phyloP scores from a whole-genome alignment of 2,329 filamentous ascomycete species.

The Lachnellula subtilissima region DNA sequence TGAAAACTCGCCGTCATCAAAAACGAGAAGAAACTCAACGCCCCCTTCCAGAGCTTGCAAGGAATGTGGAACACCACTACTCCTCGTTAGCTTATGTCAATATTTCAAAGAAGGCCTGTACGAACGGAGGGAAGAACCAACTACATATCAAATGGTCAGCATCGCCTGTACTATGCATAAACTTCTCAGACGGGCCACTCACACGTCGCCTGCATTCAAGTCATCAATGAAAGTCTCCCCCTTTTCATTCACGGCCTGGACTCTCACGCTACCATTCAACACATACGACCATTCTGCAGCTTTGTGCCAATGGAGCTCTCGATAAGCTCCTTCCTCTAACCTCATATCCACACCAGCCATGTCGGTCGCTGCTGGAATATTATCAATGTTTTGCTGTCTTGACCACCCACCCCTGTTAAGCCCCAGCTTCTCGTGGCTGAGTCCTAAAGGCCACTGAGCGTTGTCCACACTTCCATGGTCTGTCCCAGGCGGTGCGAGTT shows the following conservation, averaged over 20 bases:
- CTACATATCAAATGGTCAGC: neutral
- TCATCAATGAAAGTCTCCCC: conserved; percentile 75
- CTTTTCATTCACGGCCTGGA: conserved; percentile 70
- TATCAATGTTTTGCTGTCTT: conserved; percentile 63
- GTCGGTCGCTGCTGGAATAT: conserved; percentile 62
- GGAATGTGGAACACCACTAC: conserved; percentile 67
- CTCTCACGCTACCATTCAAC: conserved; percentile 63
- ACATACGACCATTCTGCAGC: conserved; percentile 77
- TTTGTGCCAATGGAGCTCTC: conserved; percentile 78
- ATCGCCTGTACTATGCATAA: neutral
- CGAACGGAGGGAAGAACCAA: conserved; percentile 72
- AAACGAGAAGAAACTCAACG: conserved; percentile 59
- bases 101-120: conserved; percentile 2
- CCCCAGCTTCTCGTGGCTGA: conserved; percentile 42
- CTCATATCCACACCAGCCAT: conserved; percentile 77
- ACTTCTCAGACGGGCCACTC: neutral
- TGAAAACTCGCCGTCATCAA: conserved; percentile 54
- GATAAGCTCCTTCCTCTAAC: conserved; percentile 65
- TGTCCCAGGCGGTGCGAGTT: conserved; percentile 67
- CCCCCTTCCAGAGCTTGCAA: conserved; percentile 68
- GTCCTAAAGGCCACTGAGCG: conserved; percentile 60
- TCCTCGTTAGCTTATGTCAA: neutral
- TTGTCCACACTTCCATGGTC: conserved; percentile 67
- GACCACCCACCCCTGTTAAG: conserved; percentile 69
- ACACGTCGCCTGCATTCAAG: conserved; percentile 65